A percentile compares a stretch with the other conserved stretches of the same genome.
Conservation (phyloP, 768 basidiomycete genomes). For the Chalciporus piperatus region DNA sequence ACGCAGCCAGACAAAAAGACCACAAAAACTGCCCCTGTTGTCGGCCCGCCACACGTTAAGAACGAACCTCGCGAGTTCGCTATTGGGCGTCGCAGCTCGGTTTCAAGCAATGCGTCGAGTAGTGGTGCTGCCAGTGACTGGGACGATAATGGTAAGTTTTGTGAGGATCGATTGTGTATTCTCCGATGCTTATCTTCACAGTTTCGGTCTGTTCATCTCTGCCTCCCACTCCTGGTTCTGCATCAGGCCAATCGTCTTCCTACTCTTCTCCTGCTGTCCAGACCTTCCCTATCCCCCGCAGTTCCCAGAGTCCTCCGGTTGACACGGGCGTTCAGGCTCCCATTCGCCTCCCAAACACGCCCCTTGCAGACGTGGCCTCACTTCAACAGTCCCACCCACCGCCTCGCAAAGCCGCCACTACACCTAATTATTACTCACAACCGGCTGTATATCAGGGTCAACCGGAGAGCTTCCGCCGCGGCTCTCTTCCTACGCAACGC, state of each 20-base stretch:
- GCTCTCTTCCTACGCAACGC: constrained; percentile 30
- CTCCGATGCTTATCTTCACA: constrained; percentile 4
- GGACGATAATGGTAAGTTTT: constrained; percentile 70
- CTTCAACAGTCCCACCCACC: constrained; percentile 35
- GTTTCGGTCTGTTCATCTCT: constrained; percentile 33
- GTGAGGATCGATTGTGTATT: background rate
- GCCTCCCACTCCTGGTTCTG: constrained; percentile 38
- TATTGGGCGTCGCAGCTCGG: constrained; percentile 57
- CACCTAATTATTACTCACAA: constrained; percentile 34
- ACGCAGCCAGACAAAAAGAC: constrained; percentile 31
- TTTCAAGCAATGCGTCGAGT: constrained; percentile 54
- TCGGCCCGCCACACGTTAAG: constrained; percentile 50
- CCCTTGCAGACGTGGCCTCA: constrained; percentile 67
- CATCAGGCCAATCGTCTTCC: constrained; percentile 59
- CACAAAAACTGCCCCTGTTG: constrained; percentile 32
- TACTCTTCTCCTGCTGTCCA: constrained; percentile 63
- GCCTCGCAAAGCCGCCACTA: constrained; percentile 33
- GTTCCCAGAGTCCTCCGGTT: constrained; percentile 45
- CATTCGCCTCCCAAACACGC: constrained; percentile 73
- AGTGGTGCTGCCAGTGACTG: constrained; percentile 65
- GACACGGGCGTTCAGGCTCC: constrained; percentile 44
- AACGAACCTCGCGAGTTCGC: constrained; percentile 57
- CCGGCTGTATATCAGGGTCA: constrained; percentile 28
- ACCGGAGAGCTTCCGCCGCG: constrained; percentile 29
- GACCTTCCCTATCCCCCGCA: constrained; percentile 60